Evolutionary conservation across 495 filamentous ascomycete species (phyloP).

Genomic region (Evansstolkia leycettana): DNA sequence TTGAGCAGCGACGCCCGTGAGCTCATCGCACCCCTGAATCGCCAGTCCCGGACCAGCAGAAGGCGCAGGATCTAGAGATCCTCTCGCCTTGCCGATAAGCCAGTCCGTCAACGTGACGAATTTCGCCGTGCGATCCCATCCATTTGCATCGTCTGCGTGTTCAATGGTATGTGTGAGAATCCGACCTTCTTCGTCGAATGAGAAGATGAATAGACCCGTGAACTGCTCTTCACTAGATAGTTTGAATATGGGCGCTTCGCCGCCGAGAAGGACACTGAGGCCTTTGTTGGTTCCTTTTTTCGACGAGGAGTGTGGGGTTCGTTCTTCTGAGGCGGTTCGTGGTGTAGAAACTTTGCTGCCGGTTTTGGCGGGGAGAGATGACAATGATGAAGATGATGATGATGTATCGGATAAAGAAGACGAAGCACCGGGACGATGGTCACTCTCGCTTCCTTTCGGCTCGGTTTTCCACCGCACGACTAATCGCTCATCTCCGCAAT

Average conservation of each 20-base stretch:
- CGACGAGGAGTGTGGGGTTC: conserved; percentile 10
- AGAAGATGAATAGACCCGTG: conserved; percentile 79
- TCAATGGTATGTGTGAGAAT: conserved; percentile 85
- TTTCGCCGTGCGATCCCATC: conserved; percentile 55
- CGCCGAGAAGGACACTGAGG: conserved; percentile 33
- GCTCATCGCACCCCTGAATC: conserved; percentile 12
- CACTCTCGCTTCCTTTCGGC: conserved; percentile 25
- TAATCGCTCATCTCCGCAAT: conserved; percentile 57
- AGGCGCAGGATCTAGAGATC: conserved; percentile 29
- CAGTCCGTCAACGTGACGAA: conserved; percentile 84
- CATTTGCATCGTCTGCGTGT: conserved; percentile 68
- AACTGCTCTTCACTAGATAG: conserved; percentile 47
- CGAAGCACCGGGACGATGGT: no score
- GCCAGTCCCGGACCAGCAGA: conserved; percentile 21
- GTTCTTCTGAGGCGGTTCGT: conserved; percentile 1
- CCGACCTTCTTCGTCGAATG: conserved; percentile 83
- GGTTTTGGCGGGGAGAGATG: not conserved
- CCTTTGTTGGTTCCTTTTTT: conserved; percentile 23
- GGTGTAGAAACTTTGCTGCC: no score
- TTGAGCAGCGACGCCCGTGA: no score
- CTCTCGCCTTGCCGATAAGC: conserved; percentile 56
- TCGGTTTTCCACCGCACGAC: conserved; percentile 78
- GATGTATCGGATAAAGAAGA: conserved; percentile 4
- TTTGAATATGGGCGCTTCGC: conserved; percentile 61
- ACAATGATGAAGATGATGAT: not conserved